Percentiles rank a stretch among this genome's conserved stretches.
Conservation (phyloP, 768 basidiomycete species). For the Podaxis rugospora region DNA sequence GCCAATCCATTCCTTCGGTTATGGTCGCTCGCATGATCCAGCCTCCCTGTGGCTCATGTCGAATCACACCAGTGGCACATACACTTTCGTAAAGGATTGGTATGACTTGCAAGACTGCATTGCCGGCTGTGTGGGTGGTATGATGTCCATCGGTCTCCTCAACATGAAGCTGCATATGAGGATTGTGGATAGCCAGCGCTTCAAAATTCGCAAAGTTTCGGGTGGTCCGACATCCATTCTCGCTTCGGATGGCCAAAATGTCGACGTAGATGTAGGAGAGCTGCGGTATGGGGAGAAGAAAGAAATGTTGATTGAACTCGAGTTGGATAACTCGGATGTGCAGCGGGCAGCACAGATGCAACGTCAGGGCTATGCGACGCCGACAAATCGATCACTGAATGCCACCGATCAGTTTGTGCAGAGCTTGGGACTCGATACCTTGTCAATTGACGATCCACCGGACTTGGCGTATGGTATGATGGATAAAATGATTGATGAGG, state of each 20-base stretch:
- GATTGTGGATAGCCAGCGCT: conserved; percentile 85
- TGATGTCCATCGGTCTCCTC: conserved; percentile 91
- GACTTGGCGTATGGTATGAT: conserved; percentile 89
- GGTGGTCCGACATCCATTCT: conserved; percentile 87
- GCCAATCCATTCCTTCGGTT: conserved; percentile 96
- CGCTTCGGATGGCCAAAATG: conserved; percentile 87
- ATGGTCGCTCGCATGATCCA: conserved; percentile 95
- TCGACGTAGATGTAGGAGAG: conserved; percentile 93
- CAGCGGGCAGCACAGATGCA: conserved; percentile 31
- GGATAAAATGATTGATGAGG: conserved; percentile 96
- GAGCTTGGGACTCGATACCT: conserved; percentile 75
- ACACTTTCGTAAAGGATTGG: conserved; percentile 98
- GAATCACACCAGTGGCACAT: conserved; percentile 95
- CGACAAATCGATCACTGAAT: conserved; percentile 44
- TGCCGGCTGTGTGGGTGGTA: conserved; percentile 91
- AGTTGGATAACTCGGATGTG: conserved; percentile 76
- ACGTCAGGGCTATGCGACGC: conserved; percentile 9
- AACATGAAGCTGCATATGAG: conserved; percentile 96
- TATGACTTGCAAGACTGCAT: conserved; percentile 91
- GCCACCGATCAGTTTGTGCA: conserved; percentile 90
- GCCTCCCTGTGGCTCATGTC: conserved; percentile 98
- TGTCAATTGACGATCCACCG: conserved; percentile 65
- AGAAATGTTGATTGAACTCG: conserved; percentile 96
- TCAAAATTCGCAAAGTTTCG: conserved; percentile 92
- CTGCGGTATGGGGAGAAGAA: conserved; percentile 94